These are phyloP conservation scores for Aphanomyces euteiches DNA, from an alignment of 352 stramenopile genomes.

Conservation along the genomic window DNA sequence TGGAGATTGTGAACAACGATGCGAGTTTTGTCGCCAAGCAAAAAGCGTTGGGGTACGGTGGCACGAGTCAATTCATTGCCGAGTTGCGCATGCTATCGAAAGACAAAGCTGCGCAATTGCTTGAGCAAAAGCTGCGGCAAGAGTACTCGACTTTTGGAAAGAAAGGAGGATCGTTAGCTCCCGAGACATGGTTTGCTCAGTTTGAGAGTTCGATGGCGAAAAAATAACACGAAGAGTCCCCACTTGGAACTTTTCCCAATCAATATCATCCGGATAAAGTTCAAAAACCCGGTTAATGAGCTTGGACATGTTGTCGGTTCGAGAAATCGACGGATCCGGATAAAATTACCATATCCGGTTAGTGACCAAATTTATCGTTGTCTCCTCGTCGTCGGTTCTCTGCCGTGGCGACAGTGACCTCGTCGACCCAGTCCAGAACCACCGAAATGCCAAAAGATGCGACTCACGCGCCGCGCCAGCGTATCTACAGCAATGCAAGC, in stretches of 20 bases:
- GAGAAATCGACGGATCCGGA: too few species aligned
- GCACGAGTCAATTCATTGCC: conserved; percentile 64
- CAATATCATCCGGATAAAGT: too few species aligned
- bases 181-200: conserved; percentile 25
- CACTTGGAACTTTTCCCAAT: too few species aligned
- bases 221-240: not conserved
- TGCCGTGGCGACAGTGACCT: too few species aligned
- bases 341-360: too few species aligned
- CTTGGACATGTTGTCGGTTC: too few species aligned
- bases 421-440: not conserved
- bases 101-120: conserved; percentile 37
- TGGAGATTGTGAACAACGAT: conserved; percentile 57
- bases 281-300: too few species aligned
- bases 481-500: conserved; percentile 17
- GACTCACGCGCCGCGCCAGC: conserved; percentile 1
- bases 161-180: not conserved
- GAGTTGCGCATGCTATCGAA: conserved; percentile 53
- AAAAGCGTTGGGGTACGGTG: conserved; percentile 53
- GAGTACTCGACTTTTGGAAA: not conserved
- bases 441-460: conserved; percentile 5
- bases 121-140: conserved; percentile 36
- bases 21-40: conserved; percentile 50
- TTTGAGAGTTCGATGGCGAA: conserved; percentile 8
- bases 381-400: too few species aligned
- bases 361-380: too few species aligned